phyloP scores from a whole-genome alignment of 805 yeast species.

The Kockiozyma suomiensis region DNA sequence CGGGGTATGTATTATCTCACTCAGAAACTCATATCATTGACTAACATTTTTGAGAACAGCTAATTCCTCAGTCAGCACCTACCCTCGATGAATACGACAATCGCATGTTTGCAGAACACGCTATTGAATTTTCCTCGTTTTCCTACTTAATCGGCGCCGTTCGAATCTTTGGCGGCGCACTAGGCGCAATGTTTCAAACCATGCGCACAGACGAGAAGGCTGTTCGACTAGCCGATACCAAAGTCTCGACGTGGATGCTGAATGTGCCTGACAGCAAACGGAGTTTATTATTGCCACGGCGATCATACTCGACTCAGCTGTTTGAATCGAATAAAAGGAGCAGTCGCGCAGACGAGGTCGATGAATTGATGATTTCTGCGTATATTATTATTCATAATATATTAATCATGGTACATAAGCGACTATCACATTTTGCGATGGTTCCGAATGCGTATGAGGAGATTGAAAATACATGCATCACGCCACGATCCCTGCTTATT shows the following conservation, averaged over 20 bases:
- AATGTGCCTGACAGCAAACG: constrained; percentile 18
- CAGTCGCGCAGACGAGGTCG: constrained; percentile 5
- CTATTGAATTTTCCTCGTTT: constrained; percentile 19
- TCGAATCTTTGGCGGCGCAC: constrained; percentile 2
- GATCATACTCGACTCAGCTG: constrained; percentile 1
- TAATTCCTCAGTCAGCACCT: constrained; percentile 7
- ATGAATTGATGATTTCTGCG: constrained; percentile 23
- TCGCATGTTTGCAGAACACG: constrained; percentile 4
- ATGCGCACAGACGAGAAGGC: neutral
- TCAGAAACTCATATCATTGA: neutral
- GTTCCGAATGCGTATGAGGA: constrained; percentile 10
- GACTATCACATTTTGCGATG: constrained; percentile 18
- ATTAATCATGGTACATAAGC: constrained; percentile 14
- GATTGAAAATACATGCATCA: constrained; percentile 12
- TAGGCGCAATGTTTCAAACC: neutral
- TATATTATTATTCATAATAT: constrained; percentile 12
- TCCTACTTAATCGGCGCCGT: constrained; percentile 19
- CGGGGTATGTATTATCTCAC: constrained; percentile 13
- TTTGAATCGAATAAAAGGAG: neutral
- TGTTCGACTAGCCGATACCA: constrained; percentile 7
- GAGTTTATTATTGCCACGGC: neutral
- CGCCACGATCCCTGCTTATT: constrained; percentile 19
- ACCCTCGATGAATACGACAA: constrained; percentile 14
- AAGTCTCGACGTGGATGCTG: constrained; percentile 16
- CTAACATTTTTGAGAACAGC: neutral